A percentile compares a stretch with the other conserved stretches of the same genome.
Conservation (phyloP, 441 rosid genomes). For the Macaranga tanarius region DNA sequence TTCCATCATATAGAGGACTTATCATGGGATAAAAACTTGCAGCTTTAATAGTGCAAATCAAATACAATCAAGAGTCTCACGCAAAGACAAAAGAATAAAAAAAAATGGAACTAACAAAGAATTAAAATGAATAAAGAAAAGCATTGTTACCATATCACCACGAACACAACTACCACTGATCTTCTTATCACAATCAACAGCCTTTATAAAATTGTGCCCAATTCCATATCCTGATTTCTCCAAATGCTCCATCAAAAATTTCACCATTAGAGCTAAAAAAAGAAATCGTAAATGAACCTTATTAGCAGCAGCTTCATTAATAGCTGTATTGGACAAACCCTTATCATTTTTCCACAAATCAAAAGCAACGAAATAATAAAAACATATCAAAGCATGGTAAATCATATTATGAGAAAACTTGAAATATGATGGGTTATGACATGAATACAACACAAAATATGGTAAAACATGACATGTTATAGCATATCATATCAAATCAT, state of each 20-base stretch:
- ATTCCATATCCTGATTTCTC: slow-evolving; percentile 78
- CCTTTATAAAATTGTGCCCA: slow-evolving; percentile 69
- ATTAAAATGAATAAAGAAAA: not conserved
- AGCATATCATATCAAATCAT: no score
- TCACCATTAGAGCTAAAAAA: slow-evolving; percentile 69
- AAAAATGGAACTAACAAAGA: not conserved
- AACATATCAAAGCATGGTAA: no score
- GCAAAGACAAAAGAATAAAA: no score
- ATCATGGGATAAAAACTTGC: no score
- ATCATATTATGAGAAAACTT: no score
- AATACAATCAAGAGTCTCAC: no score
- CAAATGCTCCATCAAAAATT: slow-evolving; percentile 75
- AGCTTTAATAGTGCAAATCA: no score
- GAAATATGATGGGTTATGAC: no score
- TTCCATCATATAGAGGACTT: no score
- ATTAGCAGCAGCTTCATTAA: not conserved
- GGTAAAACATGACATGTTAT: no score
- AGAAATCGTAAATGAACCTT: not conserved
- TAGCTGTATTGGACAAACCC: not conserved
- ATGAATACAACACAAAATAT: no score
- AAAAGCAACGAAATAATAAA: no score
- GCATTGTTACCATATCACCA: slow-evolving; percentile 59
- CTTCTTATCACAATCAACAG: slow-evolving; percentile 51
- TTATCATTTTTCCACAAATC: not conserved
- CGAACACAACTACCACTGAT: slow-evolving; percentile 59